Evolutionary conservation across 495 filamentous ascomycete genomes (phyloP).

Genomic region (Lichina pygmaea): DNA sequence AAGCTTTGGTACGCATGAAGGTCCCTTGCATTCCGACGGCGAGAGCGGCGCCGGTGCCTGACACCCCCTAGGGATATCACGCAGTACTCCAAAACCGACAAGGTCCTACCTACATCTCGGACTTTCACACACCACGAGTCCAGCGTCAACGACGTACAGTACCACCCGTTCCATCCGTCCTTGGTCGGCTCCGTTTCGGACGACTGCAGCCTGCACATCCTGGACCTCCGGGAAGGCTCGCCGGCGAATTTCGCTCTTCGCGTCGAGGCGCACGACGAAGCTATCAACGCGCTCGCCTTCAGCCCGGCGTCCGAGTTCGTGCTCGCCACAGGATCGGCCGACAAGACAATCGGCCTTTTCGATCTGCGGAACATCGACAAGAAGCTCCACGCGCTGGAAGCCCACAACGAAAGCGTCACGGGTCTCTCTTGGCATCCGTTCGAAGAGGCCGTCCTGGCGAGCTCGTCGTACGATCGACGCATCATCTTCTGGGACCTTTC

Average conservation of each 20-base stretch:
- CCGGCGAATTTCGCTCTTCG: slow-evolving; percentile 33
- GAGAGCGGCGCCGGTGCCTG: not conserved
- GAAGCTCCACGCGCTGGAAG: slow-evolving; percentile 64
- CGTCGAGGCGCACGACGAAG: slow-evolving; percentile 44
- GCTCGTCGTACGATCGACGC: slow-evolving; percentile 71
- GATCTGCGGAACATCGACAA: slow-evolving; percentile 70
- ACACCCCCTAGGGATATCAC: slow-evolving; percentile 42
- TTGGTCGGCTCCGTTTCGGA: slow-evolving; percentile 88
- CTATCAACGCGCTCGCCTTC: slow-evolving; percentile 84
- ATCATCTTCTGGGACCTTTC: slow-evolving; percentile 93
- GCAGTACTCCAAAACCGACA: slow-evolving; percentile 38
- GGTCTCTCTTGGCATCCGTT: slow-evolving; percentile 83
- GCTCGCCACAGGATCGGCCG: slow-evolving; percentile 75
- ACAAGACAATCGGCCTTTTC: slow-evolving; percentile 88
- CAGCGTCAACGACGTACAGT: slow-evolving; percentile 88
- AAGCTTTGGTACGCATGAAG: slow-evolving; percentile 43
- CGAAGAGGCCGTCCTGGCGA: slow-evolving; percentile 66
- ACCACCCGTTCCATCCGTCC: slow-evolving; percentile 56
- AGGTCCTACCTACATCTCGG: slow-evolving; percentile 34
- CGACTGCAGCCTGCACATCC: slow-evolving; percentile 73
- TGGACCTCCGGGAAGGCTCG: slow-evolving; percentile 49
- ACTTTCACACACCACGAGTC: slow-evolving; percentile 74
- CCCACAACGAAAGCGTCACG: slow-evolving; percentile 68
- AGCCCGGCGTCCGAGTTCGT: slow-evolving; percentile 70
- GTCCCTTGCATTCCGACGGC: not conserved